Percentiles rank a stretch among this genome's conserved stretches.
Conservation (phyloP, 2,329 filamentous ascomycete species). For the Colletotrichum tanaceti region DNA sequence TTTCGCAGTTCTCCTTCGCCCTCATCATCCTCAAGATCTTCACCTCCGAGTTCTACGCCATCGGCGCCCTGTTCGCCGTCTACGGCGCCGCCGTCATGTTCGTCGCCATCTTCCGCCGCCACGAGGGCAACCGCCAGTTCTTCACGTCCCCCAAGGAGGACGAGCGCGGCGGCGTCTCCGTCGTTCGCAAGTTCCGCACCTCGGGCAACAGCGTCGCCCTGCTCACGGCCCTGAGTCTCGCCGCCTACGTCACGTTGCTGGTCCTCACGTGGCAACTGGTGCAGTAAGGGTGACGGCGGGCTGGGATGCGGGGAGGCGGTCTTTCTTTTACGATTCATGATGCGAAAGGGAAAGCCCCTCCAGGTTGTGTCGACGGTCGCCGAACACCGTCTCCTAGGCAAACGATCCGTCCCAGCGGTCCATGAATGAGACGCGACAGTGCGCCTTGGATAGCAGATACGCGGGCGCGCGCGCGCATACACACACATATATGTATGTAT, state of each 20-base stretch:
- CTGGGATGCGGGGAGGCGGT: neutral
- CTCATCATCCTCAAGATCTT: slow-evolving; percentile 97
- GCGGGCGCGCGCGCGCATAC: neutral
- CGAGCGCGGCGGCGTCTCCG: slow-evolving; percentile 50
- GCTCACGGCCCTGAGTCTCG: slow-evolving; percentile 66
- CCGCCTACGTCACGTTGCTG: slow-evolving; percentile 68
- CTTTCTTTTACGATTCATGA: neutral
- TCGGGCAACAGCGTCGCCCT: slow-evolving; percentile 72
- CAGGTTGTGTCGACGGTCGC: too few species aligned
- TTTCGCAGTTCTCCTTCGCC: slow-evolving; percentile 95
- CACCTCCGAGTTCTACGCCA: slow-evolving; percentile 94
- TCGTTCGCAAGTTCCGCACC: slow-evolving; percentile 69
- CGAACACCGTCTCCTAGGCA: neutral
- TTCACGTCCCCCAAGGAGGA: slow-evolving; percentile 67
- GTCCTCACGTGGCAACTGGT: slow-evolving; percentile 64
- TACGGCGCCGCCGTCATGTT: slow-evolving; percentile 88
- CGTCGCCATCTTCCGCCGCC: slow-evolving; percentile 85
- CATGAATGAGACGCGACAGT: neutral
- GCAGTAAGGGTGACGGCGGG: slow-evolving; percentile 38
- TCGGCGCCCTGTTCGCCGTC: slow-evolving; percentile 93
- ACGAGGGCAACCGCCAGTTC: slow-evolving; percentile 94
- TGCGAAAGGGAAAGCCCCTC: too few species aligned
- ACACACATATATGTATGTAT: too few species aligned
- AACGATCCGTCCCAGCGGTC: neutral
- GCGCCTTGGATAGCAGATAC: neutral